Evolutionary conservation across 1,139 yeast genomes (phyloP), one percentile per base, ranked within the genome.

Genomic region (Geotrichum restrictum): DNA sequence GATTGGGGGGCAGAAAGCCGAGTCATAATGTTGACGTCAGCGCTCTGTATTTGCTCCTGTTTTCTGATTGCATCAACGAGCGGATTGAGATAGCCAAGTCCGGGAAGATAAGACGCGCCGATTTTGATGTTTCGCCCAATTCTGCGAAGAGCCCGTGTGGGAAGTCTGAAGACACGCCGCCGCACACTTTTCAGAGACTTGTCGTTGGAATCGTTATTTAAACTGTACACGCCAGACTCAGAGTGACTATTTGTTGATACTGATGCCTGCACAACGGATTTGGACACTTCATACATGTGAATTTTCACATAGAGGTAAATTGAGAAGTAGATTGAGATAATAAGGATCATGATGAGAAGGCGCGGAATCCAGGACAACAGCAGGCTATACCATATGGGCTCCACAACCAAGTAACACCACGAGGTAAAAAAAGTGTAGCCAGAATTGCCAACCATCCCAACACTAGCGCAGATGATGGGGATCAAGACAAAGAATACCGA

Each of bases 281-380:
- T 47, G 10, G 56, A 48, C 18, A 54, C 52, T 19, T 42, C 31
- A 22, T 48, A 46, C 49, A 54, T 45, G 36, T 48, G 51, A 16
- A 45, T 37, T 16, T 54, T 52, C 41, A 88, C 91, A 62, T 84
- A 86, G 58, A 80, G 67, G 68, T 88, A 88, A 52, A 89, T 83
- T 48, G 82, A 73, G 45, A 80, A 72, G 67, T 89, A 89, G 47
- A 86, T 79, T 13, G 74, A 68, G 51, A 85, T 64, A 60, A 88
- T 86, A 24, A 75, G 64, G 6, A 84, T 63, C 59, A 86, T 76
- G 49, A 88, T 78, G 53, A 78, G 65, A 63, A 81, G 84, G 43
- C 96, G 74, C 1, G 95, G 93, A 0, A 81, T 82, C 96, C 95
- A 88, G 58, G 88, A 78, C 48, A 88, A 71, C 0, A 74, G 88